Evolutionary conservation across 2,329 filamentous ascomycete species (phyloP).

Genomic region (Aspergillus sp.): DNA sequence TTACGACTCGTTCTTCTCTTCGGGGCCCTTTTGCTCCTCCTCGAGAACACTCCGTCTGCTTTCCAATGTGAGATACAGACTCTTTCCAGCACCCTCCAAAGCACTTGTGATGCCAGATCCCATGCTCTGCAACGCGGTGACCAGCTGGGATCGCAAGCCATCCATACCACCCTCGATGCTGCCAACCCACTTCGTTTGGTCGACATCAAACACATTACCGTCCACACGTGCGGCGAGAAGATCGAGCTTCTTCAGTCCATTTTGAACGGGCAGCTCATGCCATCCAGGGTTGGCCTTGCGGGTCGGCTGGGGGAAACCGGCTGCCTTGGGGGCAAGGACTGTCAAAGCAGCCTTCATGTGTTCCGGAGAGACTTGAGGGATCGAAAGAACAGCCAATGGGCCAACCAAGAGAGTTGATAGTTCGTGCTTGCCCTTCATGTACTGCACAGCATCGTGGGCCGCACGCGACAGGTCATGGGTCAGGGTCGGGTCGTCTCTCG

Average conservation of each 20-base stretch:
- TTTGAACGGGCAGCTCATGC: conserved; percentile 73
- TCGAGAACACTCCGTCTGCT: conserved; percentile 75
- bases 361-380: conserved; percentile 77
- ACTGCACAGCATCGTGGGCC: conserved; percentile 48
- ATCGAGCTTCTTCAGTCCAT: conserved; percentile 78
- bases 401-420: conserved; percentile 76
- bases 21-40: conserved; percentile 52
- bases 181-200: conserved; percentile 66
- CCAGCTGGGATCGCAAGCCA: conserved; percentile 74
- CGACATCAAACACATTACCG: conserved; percentile 73
- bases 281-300: conserved; percentile 73
- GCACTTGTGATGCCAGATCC: conserved; percentile 71
- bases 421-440: conserved; percentile 51
- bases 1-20: conserved; percentile 30
- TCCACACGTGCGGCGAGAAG: conserved; percentile 84
- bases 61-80: conserved; percentile 83
- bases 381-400: conserved; percentile 71
- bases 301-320: conserved; percentile 72
- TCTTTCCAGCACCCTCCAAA: conserved; percentile 76
- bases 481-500: conserved; percentile 36
- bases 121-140: conserved; percentile 73
- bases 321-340: conserved; percentile 67
- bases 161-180: conserved; percentile 77
- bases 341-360: conserved; percentile 78
- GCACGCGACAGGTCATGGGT: conserved; percentile 57